phyloP scores from a whole-genome alignment of 495 filamentous ascomycete genomes.

The Aspergillus leporis region DNA sequence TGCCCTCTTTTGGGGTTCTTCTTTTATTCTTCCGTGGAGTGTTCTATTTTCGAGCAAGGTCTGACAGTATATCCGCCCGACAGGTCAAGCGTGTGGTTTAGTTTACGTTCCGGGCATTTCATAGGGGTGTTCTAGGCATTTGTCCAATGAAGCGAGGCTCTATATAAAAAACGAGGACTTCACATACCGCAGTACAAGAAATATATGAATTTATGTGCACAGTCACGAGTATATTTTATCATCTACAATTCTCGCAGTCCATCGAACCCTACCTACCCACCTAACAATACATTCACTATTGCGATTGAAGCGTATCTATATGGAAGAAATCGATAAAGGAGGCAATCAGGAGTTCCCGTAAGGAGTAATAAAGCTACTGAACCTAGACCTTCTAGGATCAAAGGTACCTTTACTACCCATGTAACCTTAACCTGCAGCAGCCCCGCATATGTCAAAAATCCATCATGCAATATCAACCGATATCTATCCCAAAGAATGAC shows the following conservation, averaged over 20 bases:
- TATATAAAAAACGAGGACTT: conserved; percentile 4
- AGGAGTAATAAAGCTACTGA: neutral
- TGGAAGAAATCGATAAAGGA: neutral
- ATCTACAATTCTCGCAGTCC: neutral
- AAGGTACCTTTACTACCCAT: neutral
- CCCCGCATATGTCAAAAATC: neutral
- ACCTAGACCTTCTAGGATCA: neutral
- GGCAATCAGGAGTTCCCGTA: neutral
- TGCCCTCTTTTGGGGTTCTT: neutral
- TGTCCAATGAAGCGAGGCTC: neutral
- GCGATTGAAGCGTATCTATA: no score
- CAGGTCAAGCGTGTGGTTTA: conserved; percentile 50
- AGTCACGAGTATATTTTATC: conserved; percentile 1
- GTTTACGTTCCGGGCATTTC: conserved; percentile 17
- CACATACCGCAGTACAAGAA: neutral
- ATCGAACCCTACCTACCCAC: neutral
- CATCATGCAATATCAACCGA: neutral
- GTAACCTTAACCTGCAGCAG: conserved; percentile 1
- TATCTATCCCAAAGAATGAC: neutral
- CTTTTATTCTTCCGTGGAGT: neutral
- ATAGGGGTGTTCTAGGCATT: neutral
- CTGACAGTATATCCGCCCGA: conserved; percentile 2
- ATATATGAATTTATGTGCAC: conserved; percentile 5
- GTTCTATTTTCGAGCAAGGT: neutral
- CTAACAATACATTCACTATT: neutral